A percentile compares a stretch with the other conserved stretches of the same genome.
Conservation (phyloP, 2,329 filamentous ascomycete genomes). For the Aspergillus sp. region DNA sequence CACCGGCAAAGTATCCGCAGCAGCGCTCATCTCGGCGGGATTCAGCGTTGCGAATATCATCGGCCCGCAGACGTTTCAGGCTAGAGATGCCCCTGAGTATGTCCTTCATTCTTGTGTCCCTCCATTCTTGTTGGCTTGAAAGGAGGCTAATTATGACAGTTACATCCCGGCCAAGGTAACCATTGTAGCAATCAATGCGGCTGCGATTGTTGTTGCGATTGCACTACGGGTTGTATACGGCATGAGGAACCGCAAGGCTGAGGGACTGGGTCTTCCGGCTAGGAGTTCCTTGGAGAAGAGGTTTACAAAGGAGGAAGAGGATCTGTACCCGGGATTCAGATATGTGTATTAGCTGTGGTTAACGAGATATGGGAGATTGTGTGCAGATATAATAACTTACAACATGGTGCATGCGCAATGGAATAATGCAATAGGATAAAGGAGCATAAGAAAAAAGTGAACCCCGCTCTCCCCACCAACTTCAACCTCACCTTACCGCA, state of each 20-base stretch:
- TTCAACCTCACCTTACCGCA: not conserved
- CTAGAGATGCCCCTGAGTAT: conserved; percentile 42
- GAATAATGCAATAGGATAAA: not conserved
- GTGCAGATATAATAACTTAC: too few relatives aligned
- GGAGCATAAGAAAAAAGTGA: not conserved
- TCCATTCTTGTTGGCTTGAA: not conserved
- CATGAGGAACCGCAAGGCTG: conserved; percentile 25
- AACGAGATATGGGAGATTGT: too few relatives aligned
- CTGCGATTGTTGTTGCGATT: conserved; percentile 27
- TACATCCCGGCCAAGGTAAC: conserved; percentile 39
- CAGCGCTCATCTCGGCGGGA: conserved; percentile 44
- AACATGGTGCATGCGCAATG: too few relatives aligned
- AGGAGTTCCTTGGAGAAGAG: conserved; percentile 21
- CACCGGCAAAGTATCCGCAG: conserved; percentile 45
- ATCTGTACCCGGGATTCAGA: conserved; percentile 22
- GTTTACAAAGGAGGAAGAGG: conserved; percentile 17
- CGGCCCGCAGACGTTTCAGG: conserved; percentile 46
- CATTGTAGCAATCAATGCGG: conserved; percentile 35
- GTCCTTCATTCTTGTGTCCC: not conserved
- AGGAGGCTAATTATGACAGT: conserved; percentile 15
- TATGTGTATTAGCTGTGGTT: conserved; percentile 27
- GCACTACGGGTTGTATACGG: conserved; percentile 25
- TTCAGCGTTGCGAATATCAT: conserved; percentile 41
- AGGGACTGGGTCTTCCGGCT: conserved; percentile 23
- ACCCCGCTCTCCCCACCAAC: not conserved